phyloP scores from a whole-genome alignment of 2,329 filamentous ascomycete species.

The Pseudogymnoascus sp. region DNA sequence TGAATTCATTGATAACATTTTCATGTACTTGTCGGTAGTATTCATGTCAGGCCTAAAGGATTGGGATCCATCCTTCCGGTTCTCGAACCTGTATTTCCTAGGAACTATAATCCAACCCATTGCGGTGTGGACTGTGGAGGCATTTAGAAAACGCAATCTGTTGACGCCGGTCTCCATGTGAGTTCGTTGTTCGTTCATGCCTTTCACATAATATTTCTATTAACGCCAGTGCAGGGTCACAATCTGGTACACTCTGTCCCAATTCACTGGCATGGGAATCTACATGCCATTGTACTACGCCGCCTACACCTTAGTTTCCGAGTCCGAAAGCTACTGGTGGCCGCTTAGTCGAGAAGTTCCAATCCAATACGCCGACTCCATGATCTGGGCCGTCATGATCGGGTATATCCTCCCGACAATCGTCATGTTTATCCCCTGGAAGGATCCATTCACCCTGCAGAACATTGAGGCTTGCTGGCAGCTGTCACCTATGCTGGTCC shows the following conservation, averaged over 20 bases:
- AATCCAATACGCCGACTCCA: neutral
- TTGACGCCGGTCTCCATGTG: neutral
- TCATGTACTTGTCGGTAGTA: constrained; percentile 1
- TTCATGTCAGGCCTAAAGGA: neutral
- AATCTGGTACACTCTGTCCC: neutral
- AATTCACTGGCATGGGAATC: neutral
- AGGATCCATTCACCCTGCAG: neutral
- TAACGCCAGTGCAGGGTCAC: neutral
- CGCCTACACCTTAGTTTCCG: neutral
- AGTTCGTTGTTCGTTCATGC: neutral
- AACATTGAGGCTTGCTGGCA: neutral
- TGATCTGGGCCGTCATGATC: neutral
- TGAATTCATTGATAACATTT: neutral
- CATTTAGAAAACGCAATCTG: constrained; percentile 5
- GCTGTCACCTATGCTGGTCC: neutral
- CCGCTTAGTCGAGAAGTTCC: neutral
- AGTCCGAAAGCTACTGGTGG: constrained; percentile 5
- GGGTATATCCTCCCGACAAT: constrained; percentile 1
- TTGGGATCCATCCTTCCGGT: constrained; percentile 2
- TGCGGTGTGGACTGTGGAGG: constrained; percentile 5
- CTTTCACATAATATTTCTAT: neutral
- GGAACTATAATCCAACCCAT: neutral
- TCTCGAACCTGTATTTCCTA: neutral
- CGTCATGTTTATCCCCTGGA: neutral
- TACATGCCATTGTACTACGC: constrained; percentile 4